phyloP scores from a whole-genome alignment of 2,329 filamentous ascomycete species.

The Hypoxylon sp. region DNA sequence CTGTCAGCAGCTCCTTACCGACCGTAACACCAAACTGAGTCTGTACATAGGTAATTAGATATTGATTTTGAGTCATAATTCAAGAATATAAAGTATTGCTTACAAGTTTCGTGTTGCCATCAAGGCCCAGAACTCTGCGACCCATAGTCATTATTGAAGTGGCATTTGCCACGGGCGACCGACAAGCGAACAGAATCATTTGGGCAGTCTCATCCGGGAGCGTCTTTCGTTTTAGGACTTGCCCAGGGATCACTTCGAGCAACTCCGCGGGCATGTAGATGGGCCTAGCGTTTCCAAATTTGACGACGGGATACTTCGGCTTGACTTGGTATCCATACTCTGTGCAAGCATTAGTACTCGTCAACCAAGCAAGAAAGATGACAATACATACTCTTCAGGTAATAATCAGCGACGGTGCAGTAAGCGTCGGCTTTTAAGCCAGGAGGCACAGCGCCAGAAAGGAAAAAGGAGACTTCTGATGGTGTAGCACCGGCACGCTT shows the following conservation, averaged over 20 bases:
- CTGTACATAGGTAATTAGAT: conserved; percentile 33
- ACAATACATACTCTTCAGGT: conserved; percentile 58
- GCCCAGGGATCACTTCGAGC: conserved; percentile 74
- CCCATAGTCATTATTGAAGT: conserved; percentile 73
- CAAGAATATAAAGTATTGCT: conserved; percentile 40
- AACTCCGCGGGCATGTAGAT: conserved; percentile 77
- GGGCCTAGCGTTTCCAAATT: conserved; percentile 73
- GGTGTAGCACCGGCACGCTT: conserved; percentile 50
- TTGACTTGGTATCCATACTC: conserved; percentile 53
- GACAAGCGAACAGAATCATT: conserved; percentile 82
- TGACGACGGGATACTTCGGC: conserved; percentile 71
- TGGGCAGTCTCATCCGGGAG: conserved; percentile 71
- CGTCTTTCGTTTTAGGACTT: conserved; percentile 73
- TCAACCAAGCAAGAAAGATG: not conserved
- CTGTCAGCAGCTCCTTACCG: conserved; percentile 75
- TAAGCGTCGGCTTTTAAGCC: conserved; percentile 49
- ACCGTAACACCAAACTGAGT: conserved; percentile 75
- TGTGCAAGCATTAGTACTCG: conserved; percentile 41
- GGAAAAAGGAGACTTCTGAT: conserved; percentile 54
- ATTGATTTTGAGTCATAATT: not conserved
- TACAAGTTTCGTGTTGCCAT: conserved; percentile 64
- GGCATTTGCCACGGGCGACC: conserved; percentile 76
- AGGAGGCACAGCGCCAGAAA: conserved; percentile 47
- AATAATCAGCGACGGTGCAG: conserved; percentile 62
- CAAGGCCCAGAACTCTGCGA: conserved; percentile 70